Base-by-base conservation (phyloP, 2,329 filamentous ascomycete genomes). In the Sporothrix schenckii region DNA sequence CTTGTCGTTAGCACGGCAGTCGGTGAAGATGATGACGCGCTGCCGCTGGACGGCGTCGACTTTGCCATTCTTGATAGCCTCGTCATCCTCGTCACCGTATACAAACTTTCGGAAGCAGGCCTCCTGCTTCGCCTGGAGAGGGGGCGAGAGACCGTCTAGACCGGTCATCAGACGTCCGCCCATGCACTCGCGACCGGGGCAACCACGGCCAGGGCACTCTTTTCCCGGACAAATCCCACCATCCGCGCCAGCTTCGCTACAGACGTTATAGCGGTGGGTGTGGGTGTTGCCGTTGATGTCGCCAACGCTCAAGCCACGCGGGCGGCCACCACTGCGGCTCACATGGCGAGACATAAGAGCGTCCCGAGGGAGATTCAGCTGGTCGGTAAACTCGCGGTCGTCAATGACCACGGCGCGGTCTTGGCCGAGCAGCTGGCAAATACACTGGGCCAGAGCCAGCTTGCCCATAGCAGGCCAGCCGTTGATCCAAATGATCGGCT, bases 381-480 rank as follows among this genome's bases (percentile, higher is more conserved):
- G 66, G 70, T 71, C 72, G 7, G 72, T 71, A 30, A 72, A 69
- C 56, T 71, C 69, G 60, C 47, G 61, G 70, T 73, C 71, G 70
- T 74, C 70, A 53, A 75, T 72, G 61, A 79, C 74, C n/a, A 77
- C 72, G 24, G 76, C 75, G 56, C 78, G 76, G 68, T 78, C 76
- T 56, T 69, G 56, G 39, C 78, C 78, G 4, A 79, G 72, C 2
- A 80, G 72, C 14, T 76, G 73, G n/a, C 74, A 72, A 39, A 79
- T 74, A 34, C 74, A 77, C 72, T 79, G 77, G 49, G 77, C 77
- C 1, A 79, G 74, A 6, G 77, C 75, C 39, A 76, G 74, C 72
- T 79, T 79, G 66, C 78, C 78, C 44, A 78, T 75, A 65, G 76
- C 77, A 3, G 76, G 76, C 76, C 76, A 77, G 70, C 78, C 78